Conservation (phyloP, 2,329 filamentous ascomycete genomes). For the Neocucurbitaria cava region DNA sequence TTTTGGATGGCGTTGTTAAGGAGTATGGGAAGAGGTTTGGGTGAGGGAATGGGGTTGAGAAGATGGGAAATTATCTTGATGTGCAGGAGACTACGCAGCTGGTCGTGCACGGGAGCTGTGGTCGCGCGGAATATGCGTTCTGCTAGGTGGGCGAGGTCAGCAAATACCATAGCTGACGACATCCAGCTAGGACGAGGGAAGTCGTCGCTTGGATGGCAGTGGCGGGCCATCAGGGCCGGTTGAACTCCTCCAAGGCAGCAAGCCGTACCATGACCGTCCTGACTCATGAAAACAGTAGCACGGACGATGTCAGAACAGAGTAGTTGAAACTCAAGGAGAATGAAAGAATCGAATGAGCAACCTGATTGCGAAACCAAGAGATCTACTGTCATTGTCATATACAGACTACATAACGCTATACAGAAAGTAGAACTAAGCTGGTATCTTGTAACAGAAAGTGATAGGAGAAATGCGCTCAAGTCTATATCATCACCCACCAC, state of each 20-base stretch:
- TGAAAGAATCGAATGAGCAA: too few species aligned
- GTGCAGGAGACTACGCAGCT: neutral
- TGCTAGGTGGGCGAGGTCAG: neutral
- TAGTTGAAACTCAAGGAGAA: too few species aligned
- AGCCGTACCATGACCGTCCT: too few species aligned
- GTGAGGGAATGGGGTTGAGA: slow-evolving; percentile 9
- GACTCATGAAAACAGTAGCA: too few species aligned
- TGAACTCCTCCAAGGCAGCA: too few species aligned
- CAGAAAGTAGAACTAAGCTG: neutral
- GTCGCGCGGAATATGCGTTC: neutral
- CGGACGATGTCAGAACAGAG: too few species aligned
- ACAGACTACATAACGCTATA: neutral
- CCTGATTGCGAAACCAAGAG: too few species aligned
- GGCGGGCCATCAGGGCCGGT: too few species aligned
- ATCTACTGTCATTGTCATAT: neutral
- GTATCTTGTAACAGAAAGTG: neutral
- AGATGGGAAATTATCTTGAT: neutral
- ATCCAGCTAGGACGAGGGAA: neutral
- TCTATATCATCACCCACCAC: neutral
- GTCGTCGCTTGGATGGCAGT: too few species aligned
- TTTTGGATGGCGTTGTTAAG: slow-evolving; percentile 78
- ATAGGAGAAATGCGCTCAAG: neutral
- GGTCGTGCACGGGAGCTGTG: neutral
- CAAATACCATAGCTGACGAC: neutral
- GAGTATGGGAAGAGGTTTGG: slow-evolving; percentile 45